Evolutionary conservation across 2,329 filamentous ascomycete species (phyloP), one percentile per base, ranked within the genome.

Genomic region (Fusarium continuum): DNA sequence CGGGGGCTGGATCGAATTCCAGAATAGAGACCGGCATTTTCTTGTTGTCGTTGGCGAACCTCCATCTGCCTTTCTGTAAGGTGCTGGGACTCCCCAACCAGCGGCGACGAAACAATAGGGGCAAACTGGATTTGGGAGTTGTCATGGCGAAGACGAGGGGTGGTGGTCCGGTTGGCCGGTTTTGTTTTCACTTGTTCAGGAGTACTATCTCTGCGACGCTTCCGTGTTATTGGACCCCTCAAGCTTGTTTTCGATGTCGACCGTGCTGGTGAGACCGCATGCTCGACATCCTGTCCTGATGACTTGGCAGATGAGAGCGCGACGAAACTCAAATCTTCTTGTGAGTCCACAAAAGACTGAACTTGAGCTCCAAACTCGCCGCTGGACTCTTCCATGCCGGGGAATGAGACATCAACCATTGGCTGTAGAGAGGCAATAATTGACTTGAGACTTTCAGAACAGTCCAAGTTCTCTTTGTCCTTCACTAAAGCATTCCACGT

Each of bases 41-140:
- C 87, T 39, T 83, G 83, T 72, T 96, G 92, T 44, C 89, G 83
- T 67, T 91, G 87, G 39, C 88, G 85, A 35, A 94, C 87, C 69
- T 96, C 92, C 69, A 84, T 89, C 73, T 96, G 92, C 36, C 87
- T 85, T 29, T 93, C 91, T 0, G 92, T 96, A 43, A 96, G 78
- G 16, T 88, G 77, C 67, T 95, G 92, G 1, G 90, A 92, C 52
- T 91, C 88, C 3, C 82, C 71, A 1, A 74, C 76, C 13, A 78
- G 75, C 5, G 81, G 77, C 4, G 83, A 74, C 0, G 87, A 86
- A 25, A 85, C 83, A 40, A 94, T 89, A 0, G 86, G 78, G 4
- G 89, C 86, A 70, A 95, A 95, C 36, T 91, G 83, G 22, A 96
- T 83, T 70, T 96, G 92, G 1, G 92, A 96, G 74, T 96, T 85